Base-by-base conservation (phyloP, 106 monocot species). In the Xerophyta viscosa region DNA sequence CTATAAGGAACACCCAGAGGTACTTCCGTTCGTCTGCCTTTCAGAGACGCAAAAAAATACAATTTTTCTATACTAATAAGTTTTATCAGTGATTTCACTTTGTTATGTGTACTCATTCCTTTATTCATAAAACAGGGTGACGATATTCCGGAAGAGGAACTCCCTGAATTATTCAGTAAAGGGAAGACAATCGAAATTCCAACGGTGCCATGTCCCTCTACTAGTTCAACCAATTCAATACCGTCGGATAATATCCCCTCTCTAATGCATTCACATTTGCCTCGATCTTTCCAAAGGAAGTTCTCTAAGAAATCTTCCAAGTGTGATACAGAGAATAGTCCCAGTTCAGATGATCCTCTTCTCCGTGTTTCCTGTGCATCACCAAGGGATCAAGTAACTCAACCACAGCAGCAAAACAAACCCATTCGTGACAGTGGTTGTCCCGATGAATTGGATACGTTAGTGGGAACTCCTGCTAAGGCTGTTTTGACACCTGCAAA, bases 81-180 rank as follows among this genome's bases (percentile, higher is more conserved):
- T 44, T 10, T 33, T 33, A 33, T 33, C 33, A 33, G 33, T 33
- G 33, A 33, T 10, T 33, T 47, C 19, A 0, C 23, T 9, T 4
- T 10, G 33, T 33, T 4, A 10, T 18, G 23, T 47, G 47, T 47
- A 8, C 8, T 56, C 18, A 41, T 27, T 37, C 10, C 15, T 27
- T 6, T 6, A 50, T 29, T 31, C 39, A 31, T 25, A 21, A 63
- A 47, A 14, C 71, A 85, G 85, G 85, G 67, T 45, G 63, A 80
- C 63, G 86, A 80, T 12, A 51, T 86, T 58, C 86, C 86, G 41
- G 80, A 72, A 30, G 67, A 61, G 21, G 27, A 37, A 55, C 63
- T 86, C 29, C 80, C 86, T 8, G 50, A 73, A 72, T 80, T 76
- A 17, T 86, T 80, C 45, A 58, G 29, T 51, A 60, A 50, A 61